These are phyloP conservation scores for Neopestalotiopsis rosae DNA, from an alignment of 2,329 filamentous ascomycete species.

Conservation along the genomic window DNA sequence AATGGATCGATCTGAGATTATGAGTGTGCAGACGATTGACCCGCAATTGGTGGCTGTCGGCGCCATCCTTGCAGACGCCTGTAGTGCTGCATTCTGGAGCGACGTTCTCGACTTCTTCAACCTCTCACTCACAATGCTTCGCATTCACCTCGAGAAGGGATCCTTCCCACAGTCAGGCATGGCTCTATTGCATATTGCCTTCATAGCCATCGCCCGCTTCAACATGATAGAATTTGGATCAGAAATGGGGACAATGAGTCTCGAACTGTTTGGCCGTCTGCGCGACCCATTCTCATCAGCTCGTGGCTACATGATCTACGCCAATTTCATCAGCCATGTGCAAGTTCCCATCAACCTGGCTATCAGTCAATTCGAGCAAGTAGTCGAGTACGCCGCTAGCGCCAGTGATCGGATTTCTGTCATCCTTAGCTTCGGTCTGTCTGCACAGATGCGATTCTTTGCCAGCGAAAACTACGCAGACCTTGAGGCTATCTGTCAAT, in stretches of 20 bases:
- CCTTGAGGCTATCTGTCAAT: conserved; percentile 72
- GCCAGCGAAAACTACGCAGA: conserved; percentile 72
- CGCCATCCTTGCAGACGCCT: conserved; percentile 72
- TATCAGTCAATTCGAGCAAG: conserved; percentile 65
- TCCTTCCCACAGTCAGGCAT: conserved; percentile 73
- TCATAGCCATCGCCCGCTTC: conserved; percentile 72
- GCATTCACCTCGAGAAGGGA: conserved; percentile 67
- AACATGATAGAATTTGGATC: conserved; percentile 72
- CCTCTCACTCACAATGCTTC: conserved; percentile 68
- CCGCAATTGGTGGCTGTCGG: conserved; percentile 66
- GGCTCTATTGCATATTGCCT: conserved; percentile 70
- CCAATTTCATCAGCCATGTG: conserved; percentile 73
- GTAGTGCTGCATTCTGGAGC: conserved; percentile 76
- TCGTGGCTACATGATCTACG: conserved; percentile 71
- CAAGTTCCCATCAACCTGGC: conserved; percentile 65
- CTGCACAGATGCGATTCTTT: conserved; percentile 71
- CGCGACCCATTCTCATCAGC: conserved; percentile 70
- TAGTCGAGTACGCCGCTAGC: conserved; percentile 68
- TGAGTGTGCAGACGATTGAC: conserved; percentile 52
- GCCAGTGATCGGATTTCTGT: conserved; percentile 75
- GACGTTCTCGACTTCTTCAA: conserved; percentile 76
- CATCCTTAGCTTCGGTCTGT: conserved; percentile 73
- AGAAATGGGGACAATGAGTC: conserved; percentile 66
- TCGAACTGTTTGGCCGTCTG: conserved; percentile 68
- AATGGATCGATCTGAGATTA: conserved; percentile 55